Evolutionary conservation across 768 basidiomycete species (phyloP).

Genomic region (Lactarius quietus): DNA sequence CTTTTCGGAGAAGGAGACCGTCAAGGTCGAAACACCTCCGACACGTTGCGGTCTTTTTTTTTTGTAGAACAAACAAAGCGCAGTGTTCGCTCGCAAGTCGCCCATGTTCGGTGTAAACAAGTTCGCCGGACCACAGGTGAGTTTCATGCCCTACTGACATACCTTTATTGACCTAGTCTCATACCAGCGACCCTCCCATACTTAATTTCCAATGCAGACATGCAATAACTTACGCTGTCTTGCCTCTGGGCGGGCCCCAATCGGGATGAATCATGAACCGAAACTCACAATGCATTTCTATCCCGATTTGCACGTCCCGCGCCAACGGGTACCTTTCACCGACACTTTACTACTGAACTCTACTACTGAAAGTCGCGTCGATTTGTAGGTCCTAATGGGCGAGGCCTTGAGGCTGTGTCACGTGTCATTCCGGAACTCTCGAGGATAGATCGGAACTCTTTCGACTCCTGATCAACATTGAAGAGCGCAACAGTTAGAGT

Average conservation of each 20-base stretch:
- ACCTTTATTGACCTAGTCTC: background rate
- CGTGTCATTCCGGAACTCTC: conserved; percentile 5
- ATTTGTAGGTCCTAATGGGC: background rate
- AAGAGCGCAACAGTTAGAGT: no score
- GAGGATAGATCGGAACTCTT: no score
- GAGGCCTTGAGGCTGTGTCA: conserved; percentile 6
- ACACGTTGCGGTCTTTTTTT: background rate
- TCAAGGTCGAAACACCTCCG: conserved; percentile 2
- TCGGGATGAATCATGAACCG: conserved; percentile 4
- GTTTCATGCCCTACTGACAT: background rate
- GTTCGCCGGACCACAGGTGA: background rate
- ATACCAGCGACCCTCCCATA: background rate
- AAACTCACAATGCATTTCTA: background rate
- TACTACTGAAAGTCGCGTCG: background rate
- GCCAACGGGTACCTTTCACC: background rate
- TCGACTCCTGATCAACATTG: no score
- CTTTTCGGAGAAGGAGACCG: conserved; percentile 6
- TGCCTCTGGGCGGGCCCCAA: background rate
- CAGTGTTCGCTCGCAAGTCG: no score
- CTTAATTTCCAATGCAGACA: conserved; percentile 3
- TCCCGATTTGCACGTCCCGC: background rate
- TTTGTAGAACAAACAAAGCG: no score
- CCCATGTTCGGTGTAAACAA: no score
- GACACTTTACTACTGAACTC: background rate
- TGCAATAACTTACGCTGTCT: background rate